Evolutionary conservation across 176 grass and related monocot species (phyloP).

Genomic region (Aegilops sharonensis): DNA sequence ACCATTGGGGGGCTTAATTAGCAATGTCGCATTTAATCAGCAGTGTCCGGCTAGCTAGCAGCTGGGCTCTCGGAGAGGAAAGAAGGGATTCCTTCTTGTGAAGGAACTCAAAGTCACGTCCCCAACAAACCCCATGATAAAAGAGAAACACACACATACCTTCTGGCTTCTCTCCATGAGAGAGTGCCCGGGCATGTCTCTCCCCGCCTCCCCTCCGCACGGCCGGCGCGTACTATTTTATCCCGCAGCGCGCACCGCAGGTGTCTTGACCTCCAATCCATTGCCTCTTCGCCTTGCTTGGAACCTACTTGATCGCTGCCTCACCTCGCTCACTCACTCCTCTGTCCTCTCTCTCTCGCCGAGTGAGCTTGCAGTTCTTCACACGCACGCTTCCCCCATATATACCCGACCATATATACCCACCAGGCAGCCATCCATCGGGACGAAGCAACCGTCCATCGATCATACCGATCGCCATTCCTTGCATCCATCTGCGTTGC

Average conservation of each 20-base stretch:
- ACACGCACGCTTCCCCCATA: conserved; percentile 42
- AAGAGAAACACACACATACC: no score
- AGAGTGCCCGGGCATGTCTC: no score
- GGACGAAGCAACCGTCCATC: background rate
- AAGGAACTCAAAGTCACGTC: no score
- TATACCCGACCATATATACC: conserved; percentile 38
- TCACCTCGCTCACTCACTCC: conserved; percentile 25
- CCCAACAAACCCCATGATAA: no score
- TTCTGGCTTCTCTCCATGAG: no score
- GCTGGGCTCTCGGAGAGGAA: background rate
- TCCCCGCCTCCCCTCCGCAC: no score
- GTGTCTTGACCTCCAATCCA: conserved; percentile 73
- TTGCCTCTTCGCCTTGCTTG: conserved; percentile 56
- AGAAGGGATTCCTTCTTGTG: background rate
- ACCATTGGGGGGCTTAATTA: conserved; percentile 10
- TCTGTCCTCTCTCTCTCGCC: background rate
- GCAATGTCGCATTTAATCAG: background rate
- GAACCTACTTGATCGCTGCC: conserved; percentile 73
- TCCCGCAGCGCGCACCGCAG: conserved; percentile 30
- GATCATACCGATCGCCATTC: conserved; percentile 17
- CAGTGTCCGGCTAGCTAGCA: background rate
- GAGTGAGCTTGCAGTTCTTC: conserved; percentile 23
- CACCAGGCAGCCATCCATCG: background rate
- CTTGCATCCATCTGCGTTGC: background rate
- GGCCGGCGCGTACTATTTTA: conserved; percentile 33